These are phyloP conservation scores for Torulaspora quercuum DNA, from an alignment of 805 yeast genomes.

Conservation along the genomic window DNA sequence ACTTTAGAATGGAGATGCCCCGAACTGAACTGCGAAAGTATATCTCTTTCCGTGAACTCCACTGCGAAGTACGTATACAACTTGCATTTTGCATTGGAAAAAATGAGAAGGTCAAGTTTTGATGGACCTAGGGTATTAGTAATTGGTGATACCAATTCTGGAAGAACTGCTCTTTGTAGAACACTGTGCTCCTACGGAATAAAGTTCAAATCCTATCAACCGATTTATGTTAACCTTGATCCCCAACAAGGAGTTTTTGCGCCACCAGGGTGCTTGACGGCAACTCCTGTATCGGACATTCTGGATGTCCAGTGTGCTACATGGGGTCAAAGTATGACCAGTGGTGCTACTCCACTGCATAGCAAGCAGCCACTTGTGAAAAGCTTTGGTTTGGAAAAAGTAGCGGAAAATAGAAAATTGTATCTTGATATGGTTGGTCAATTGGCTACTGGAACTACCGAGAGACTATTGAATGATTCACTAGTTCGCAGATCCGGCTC, in stretches of 20 bases:
- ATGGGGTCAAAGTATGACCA: slow-evolving; percentile 75
- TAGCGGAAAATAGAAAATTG: slow-evolving; percentile 47
- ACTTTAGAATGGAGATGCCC: slow-evolving; percentile 46
- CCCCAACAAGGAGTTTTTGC: slow-evolving; percentile 68
- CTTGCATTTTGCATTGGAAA: slow-evolving; percentile 73
- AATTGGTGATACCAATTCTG: slow-evolving; percentile 68
- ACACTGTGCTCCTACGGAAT: slow-evolving; percentile 71
- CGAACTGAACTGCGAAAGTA: slow-evolving; percentile 34
- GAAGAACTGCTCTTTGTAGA: slow-evolving; percentile 74
- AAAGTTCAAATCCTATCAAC: slow-evolving; percentile 59
- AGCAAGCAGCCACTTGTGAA: slow-evolving; percentile 89
- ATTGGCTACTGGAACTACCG: slow-evolving; percentile 46
- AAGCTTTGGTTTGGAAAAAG: slow-evolving; percentile 66
- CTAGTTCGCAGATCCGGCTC: slow-evolving; percentile 35
- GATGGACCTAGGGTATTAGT: slow-evolving; percentile 54
- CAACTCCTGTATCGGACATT: slow-evolving; percentile 76
- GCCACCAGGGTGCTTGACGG: slow-evolving; percentile 80
- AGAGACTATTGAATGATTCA: slow-evolving; percentile 30
- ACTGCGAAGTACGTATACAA: slow-evolving; percentile 71
- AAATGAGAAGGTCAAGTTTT: slow-evolving; percentile 38
- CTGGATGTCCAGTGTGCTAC: slow-evolving; percentile 67
- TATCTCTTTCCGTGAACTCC: slow-evolving; percentile 52
- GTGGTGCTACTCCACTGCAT: slow-evolving; percentile 72
- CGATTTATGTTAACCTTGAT: slow-evolving; percentile 74
- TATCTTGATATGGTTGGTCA: slow-evolving; percentile 50